Evolutionary conservation across 176 grass and related monocot genomes (phyloP), one percentile per base, ranked within the genome.

Genomic region (Pontederia paniculata): DNA sequence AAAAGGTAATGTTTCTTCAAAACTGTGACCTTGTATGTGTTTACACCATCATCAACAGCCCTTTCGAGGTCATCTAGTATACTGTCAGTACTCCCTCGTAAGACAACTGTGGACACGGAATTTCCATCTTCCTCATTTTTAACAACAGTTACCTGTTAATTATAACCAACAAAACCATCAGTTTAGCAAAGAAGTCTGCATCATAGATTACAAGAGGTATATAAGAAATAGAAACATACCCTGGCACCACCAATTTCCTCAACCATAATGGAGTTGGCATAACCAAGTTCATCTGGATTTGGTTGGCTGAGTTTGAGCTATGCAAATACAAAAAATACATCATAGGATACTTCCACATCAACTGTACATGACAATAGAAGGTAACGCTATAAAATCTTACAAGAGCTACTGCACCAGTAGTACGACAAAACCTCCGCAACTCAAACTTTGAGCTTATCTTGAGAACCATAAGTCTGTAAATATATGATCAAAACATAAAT

Each of bases 1-100:
- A 47, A 9, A 57, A 25, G 2, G 57, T 44, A 57, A 23, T 45
- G 52, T 9, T 17, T 9, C 9, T 45, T 42, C 16, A 48, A 57
- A n/a, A 15, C 4, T 17, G 5, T 44, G 3, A 97, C 86, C 86
- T 98, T 98, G 72, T 84, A 98, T 14, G 83, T 84, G 77, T 98
- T 98, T 57, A 91, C 77, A 52, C 93, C 93, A 73, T 98, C 93
- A 74, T 98, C 93, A 46, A 91, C 83, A 63, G 83, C 93, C 82
- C 86, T 90, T 77, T 98, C 93, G 5, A 88, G 86, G 73, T 98
- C 80, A 79, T 98, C 93, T 57, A 98, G 64, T 68, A 98, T 98
- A 69, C 83, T 88, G 44, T 98, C 86, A 49, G 93, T 91, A 70
- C 86, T 98, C 51, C 86, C 86, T 75, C 93, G 63, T 63, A 91